phyloP scores from a whole-genome alignment of 176 grass and related monocot genomes.

The Oryza coarctata region DNA sequence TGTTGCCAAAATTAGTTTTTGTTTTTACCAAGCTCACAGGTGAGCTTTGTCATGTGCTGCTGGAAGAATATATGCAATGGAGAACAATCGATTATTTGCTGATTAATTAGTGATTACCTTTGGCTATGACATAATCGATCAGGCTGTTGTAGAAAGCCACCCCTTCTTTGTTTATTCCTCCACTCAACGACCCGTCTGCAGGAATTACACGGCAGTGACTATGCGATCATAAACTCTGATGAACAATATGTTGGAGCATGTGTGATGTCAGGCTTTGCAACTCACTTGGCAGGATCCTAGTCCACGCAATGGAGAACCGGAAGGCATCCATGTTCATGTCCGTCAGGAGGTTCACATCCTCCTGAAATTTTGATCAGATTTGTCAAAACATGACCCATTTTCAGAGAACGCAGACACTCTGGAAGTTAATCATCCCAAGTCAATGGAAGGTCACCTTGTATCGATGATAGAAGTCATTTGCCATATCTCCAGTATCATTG shows the following conservation, averaged over 20 bases:
- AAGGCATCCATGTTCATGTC: constrained; percentile 68
- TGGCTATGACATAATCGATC: constrained; percentile 54
- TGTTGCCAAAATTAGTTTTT: not conserved
- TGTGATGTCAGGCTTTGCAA: too few species aligned
- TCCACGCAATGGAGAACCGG: constrained; percentile 65
- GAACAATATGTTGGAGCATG: not conserved
- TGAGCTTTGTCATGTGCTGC: not conserved
- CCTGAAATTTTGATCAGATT: constrained; percentile 10
- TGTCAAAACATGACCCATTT: not conserved
- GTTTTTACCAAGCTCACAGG: not conserved
- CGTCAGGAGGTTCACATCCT: constrained; percentile 19
- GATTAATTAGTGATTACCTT: constrained; percentile 32
- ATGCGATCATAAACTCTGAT: not conserved
- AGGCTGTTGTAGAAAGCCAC: constrained; percentile 75
- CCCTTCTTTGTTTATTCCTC: constrained; percentile 66
- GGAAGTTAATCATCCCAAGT: not conserved
- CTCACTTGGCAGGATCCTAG: constrained; percentile 55
- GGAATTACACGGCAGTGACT: not conserved
- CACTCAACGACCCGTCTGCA: constrained; percentile 56
- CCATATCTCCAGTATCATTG: not conserved
- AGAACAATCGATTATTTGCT: not conserved
- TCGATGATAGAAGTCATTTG: constrained; percentile 10
- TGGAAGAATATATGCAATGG: not conserved
- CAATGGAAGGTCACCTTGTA: constrained; percentile 11
- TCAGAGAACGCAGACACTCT: not conserved